Evolutionary conservation across 2,329 filamentous ascomycete genomes (phyloP).

Genomic region (Xylaria sp.): DNA sequence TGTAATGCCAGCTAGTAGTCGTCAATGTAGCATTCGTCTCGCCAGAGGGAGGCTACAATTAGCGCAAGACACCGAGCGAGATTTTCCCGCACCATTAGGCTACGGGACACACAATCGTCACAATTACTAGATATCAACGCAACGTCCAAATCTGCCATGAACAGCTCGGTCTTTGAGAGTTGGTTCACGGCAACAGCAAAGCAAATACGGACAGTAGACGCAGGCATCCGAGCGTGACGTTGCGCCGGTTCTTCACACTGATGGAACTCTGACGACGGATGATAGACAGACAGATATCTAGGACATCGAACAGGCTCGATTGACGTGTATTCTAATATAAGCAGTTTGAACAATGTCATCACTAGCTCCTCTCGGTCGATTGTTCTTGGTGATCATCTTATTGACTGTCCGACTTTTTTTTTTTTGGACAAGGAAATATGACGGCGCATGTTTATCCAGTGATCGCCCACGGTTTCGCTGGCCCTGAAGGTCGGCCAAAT

Average conservation of each 20-base stretch:
- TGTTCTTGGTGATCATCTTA: background rate
- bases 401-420: background rate
- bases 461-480: conserved; percentile 22
- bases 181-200: background rate
- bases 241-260: conserved; percentile 3
- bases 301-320: background rate
- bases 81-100: background rate
- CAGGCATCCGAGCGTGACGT: conserved; percentile 9
- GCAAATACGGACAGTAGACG: background rate
- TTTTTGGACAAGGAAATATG: conserved; percentile 26
- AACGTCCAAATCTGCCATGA: background rate
- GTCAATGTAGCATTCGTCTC: background rate
- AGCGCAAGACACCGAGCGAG: background rate
- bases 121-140: conserved; percentile 17
- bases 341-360: background rate
- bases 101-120: conserved; percentile 3
- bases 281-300: background rate
- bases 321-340: background rate
- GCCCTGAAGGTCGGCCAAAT: conserved; percentile 20
- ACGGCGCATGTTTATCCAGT: conserved; percentile 24
- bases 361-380: background rate
- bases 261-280: too few relatives aligned
- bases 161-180: background rate
- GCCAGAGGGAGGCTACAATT: background rate
- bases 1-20: conserved; percentile 1